These are phyloP conservation scores for Stagonosporopsis tanaceti DNA, from an alignment of 2,329 filamentous ascomycete genomes.

Conservation along the genomic window DNA sequence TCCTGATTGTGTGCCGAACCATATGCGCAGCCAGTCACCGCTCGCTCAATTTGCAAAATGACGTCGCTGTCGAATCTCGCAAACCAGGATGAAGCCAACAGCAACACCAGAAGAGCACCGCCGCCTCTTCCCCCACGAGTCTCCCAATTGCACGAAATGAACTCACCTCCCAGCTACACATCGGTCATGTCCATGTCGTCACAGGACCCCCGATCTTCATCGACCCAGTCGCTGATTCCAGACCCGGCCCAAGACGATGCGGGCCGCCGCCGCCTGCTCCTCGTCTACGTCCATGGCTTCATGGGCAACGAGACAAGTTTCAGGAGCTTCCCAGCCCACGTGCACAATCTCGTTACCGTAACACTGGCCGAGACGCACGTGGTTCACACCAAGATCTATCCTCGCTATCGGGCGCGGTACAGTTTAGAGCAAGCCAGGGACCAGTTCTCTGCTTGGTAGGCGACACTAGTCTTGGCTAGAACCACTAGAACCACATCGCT, in stretches of 20 bases:
- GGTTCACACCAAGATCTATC: slow-evolving; percentile 87
- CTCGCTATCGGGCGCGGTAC: slow-evolving; percentile 78
- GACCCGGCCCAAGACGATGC: slow-evolving; percentile 39
- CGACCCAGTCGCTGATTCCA: slow-evolving; percentile 56
- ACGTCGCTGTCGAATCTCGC: slow-evolving; percentile 31
- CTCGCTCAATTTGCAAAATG: slow-evolving; percentile 22
- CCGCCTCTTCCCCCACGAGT: slow-evolving; percentile 46
- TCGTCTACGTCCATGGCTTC: slow-evolving; percentile 90
- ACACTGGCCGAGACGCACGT: slow-evolving; percentile 75
- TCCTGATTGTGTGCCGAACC: slow-evolving; percentile 19
- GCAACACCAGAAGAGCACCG: slow-evolving; percentile 23
- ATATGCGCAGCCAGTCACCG: slow-evolving; percentile 21
- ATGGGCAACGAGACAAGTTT: slow-evolving; percentile 90
- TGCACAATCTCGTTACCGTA: slow-evolving; percentile 76
- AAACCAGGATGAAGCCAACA: slow-evolving; percentile 25
- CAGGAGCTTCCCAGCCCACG: slow-evolving; percentile 84
- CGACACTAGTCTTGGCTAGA: background rate
- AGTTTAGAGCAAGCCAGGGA: slow-evolving; percentile 77
- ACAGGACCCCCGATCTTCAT: slow-evolving; percentile 55
- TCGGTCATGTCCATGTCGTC: slow-evolving; percentile 40
- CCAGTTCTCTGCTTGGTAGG: slow-evolving; percentile 80
- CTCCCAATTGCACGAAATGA: slow-evolving; percentile 21
- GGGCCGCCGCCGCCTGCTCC: slow-evolving; percentile 66
- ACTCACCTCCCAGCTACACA: slow-evolving; percentile 29
- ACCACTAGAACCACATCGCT: background rate